Evolutionary conservation across 352 stramenopile genomes (phyloP), one percentile per base, ranked within the genome.

Genomic region (Pythium biforme): DNA sequence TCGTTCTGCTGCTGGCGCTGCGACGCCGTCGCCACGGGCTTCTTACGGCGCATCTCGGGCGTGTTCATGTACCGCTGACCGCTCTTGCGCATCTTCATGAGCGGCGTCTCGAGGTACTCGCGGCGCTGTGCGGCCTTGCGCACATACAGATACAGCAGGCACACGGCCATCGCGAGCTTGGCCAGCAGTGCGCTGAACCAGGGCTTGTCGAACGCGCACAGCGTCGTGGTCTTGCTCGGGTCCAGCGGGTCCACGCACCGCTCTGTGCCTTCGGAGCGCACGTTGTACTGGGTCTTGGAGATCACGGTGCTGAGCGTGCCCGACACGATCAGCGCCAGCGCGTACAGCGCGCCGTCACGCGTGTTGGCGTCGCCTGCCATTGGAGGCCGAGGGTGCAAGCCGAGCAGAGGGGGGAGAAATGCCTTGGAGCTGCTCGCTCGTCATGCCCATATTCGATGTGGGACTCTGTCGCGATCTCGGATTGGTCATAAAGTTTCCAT

Each of bases 131-230:
- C 69, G 54, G 62, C 68, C 61, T 88, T 80, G 61, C 80, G 84
- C 55, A 76, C 40, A 63, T 88, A 89, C 40, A 90, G 63, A 50
- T 89, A 88, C n/a, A 85, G 67, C n/a, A 93, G 73, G 62, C 83
- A 90, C 20, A 88, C 64, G 49, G 81, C 68, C 84, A 93, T 93
- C 26, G 84, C 84, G 37, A 90, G 51, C 56, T 94, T 94, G 80
- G 90, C 90, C 60, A 90, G 77, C 67, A 94, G 68, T 37, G 85
- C 81, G 53, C 81, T 77, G 64, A 91, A 93, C 81, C 81, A 93
- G 41, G 84, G 84, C 74, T 93, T 93, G 77, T 82, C 76, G 62
- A 93, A 93, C 56, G 79, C 73, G 33, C 84, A 93, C 41, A 81
- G 41, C 66, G 62, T 83, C 55, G 79, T 89, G 34, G 60, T 56